phyloP scores from a whole-genome alignment of 2,329 filamentous ascomycete species.

The Microdochium paspali region DNA sequence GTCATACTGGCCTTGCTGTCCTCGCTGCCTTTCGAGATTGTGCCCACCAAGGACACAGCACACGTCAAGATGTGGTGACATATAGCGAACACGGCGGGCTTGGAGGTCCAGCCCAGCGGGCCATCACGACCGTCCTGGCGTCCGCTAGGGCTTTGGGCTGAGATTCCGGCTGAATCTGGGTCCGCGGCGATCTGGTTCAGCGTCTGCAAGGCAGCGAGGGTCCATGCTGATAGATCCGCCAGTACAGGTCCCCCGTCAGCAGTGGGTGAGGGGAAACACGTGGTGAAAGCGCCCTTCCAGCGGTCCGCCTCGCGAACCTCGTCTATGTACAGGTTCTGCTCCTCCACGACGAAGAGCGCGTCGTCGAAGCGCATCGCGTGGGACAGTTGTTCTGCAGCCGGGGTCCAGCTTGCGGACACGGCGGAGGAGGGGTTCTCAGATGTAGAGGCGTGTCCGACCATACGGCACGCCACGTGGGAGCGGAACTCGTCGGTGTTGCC shows the following conservation, averaged over 20 bases:
- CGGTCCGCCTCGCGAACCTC: slow-evolving; percentile 61
- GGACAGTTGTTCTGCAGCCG: slow-evolving; percentile 29
- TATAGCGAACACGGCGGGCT: slow-evolving; percentile 56
- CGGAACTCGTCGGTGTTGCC: slow-evolving; percentile 25
- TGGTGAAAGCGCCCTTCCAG: slow-evolving; percentile 50
- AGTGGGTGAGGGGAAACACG: background rate
- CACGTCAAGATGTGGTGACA: slow-evolving; percentile 36
- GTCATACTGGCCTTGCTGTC: background rate
- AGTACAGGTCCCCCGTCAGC: slow-evolving; percentile 9
- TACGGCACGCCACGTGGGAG: slow-evolving; percentile 28
- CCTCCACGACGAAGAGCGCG: slow-evolving; percentile 76
- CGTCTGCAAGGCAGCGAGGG: slow-evolving; percentile 33
- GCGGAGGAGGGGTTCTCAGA: slow-evolving; percentile 4
- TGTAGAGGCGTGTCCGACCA: slow-evolving; percentile 21
- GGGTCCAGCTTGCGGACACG: slow-evolving; percentile 9
- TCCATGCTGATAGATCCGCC: slow-evolving; percentile 33
- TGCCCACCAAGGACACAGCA: slow-evolving; percentile 22
- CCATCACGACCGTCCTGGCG: slow-evolving; percentile 23
- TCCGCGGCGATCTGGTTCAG: slow-evolving; percentile 22
- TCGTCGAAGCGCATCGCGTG: slow-evolving; percentile 46
- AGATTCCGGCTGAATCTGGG: too few species aligned
- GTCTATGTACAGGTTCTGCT: slow-evolving; percentile 91
- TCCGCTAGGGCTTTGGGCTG: too few species aligned
- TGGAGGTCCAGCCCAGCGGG: slow-evolving; percentile 63
- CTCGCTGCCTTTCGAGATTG: too few species aligned